These are phyloP conservation scores for Monosporascus sp. DNA, from an alignment of 2,329 filamentous ascomycete genomes.

Conservation along the genomic window DNA sequence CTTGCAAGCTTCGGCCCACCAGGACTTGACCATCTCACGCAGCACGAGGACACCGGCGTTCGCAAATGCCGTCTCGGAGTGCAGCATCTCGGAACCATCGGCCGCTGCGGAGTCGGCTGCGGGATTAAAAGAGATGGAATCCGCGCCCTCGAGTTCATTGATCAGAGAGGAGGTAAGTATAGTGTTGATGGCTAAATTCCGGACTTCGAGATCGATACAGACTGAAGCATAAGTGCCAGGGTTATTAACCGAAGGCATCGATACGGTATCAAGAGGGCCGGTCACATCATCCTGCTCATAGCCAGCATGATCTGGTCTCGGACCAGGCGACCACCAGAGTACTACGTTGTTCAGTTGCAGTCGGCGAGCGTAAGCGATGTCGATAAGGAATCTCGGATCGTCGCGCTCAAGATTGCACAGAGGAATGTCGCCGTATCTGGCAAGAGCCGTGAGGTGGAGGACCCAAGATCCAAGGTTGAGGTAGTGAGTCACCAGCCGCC, in stretches of 20 bases:
- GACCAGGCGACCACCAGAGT: slow-evolving; percentile 89
- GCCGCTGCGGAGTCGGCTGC: slow-evolving; percentile 56
- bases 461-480: slow-evolving; percentile 92
- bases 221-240: slow-evolving; percentile 93
- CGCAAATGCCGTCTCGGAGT: slow-evolving; percentile 88
- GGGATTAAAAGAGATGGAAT: slow-evolving; percentile 81
- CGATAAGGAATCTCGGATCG: slow-evolving; percentile 90
- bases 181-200: slow-evolving; percentile 95
- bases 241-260: slow-evolving; percentile 90
- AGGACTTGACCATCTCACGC: slow-evolving; percentile 96
- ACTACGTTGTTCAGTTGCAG: slow-evolving; percentile 89
- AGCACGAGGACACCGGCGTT: slow-evolving; percentile 84
- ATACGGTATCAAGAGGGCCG: slow-evolving; percentile 75
- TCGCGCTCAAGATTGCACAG: slow-evolving; percentile 93
- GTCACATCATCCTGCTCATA: slow-evolving; percentile 90
- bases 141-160: slow-evolving; percentile 88
- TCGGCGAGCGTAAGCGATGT: slow-evolving; percentile 87
- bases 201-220: slow-evolving; percentile 89
- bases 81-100: slow-evolving; percentile 64
- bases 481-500: slow-evolving; percentile 82
- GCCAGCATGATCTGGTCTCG: slow-evolving; percentile 88
- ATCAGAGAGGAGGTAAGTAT: slow-evolving; percentile 94
- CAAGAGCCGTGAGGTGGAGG: slow-evolving; percentile 77
- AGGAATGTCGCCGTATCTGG: slow-evolving; percentile 88
- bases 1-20: slow-evolving; percentile 92